A percentile compares a stretch with the other conserved stretches of the same genome.
These are phyloP conservation scores for Dysphania ambrosioides DNA, from an alignment of 148 eudicot genomes.

Conservation along the genomic window DNA sequence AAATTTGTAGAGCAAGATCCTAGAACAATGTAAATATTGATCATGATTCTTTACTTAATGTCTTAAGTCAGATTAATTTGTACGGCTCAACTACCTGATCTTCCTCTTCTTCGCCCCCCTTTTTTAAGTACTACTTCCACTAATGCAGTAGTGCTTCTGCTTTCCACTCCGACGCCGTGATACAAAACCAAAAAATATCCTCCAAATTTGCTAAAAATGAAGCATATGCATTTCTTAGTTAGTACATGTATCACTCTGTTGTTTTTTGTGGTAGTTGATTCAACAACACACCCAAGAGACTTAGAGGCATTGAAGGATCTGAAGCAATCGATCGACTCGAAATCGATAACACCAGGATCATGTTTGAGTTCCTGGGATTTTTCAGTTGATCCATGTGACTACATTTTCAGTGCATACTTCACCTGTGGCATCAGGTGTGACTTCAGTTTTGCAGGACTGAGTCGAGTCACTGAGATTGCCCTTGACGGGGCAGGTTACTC, in stretches of 20 bases:
- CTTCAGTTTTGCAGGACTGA: conserved; percentile 27
- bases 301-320: conserved; percentile 22
- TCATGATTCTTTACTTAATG: background rate
- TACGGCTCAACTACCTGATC: conserved; percentile 32
- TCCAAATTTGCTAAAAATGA: conserved; percentile 13
- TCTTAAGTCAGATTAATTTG: conserved; percentile 25
- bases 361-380: conserved; percentile 43
- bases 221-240: conserved; percentile 5
- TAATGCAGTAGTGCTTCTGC: background rate
- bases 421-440: conserved; percentile 45
- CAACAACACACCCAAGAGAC: conserved; percentile 29
- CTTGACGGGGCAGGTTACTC: conserved; percentile 48
- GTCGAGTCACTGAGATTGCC: conserved; percentile 41
- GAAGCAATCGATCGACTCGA: conserved; percentile 19
- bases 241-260: background rate
- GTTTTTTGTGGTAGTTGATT: conserved; percentile 3
- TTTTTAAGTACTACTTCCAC: conserved; percentile 19
- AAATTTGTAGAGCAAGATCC: conserved; percentile 21
- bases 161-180: conserved; percentile 10
- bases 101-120: background rate
- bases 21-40: conserved; percentile 19
- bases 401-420: conserved; percentile 28
- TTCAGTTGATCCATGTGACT: conserved; percentile 36
- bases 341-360: conserved; percentile 31
- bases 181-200: conserved; percentile 4